Conservation (phyloP, 179 eudicot genomes). For the Corrigiola litoralis region DNA sequence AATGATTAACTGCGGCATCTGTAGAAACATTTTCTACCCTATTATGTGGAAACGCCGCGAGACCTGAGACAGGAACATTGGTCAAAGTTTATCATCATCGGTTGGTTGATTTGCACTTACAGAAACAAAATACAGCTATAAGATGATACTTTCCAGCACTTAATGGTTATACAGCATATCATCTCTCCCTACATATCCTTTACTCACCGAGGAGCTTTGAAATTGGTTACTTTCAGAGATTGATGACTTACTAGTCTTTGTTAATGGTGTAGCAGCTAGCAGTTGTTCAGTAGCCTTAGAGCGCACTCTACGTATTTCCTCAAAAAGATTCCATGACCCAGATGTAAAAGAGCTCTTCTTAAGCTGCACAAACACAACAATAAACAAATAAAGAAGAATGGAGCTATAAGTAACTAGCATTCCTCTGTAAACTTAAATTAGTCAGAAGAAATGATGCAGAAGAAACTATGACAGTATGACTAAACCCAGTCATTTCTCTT, state of each 20-base stretch:
- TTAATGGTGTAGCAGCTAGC: constrained; percentile 46
- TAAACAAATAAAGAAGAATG: background rate
- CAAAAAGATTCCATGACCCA: constrained; percentile 84
- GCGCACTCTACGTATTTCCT: constrained; percentile 83
- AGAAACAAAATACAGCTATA: constrained; percentile 12
- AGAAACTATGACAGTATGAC: too few species aligned
- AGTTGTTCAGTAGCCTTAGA: constrained; percentile 80
- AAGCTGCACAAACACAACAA: constrained; percentile 31
- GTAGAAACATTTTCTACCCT: constrained; percentile 17
- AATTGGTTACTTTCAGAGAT: constrained; percentile 22
- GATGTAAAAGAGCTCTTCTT: constrained; percentile 49
- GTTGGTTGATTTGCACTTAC: background rate
- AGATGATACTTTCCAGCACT: too few species aligned
- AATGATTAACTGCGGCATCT: constrained; percentile 22
- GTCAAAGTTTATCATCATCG: background rate
- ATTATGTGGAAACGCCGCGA: constrained; percentile 32
- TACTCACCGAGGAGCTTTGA: constrained; percentile 23
- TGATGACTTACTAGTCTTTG: constrained; percentile 32
- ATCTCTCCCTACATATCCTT: constrained; percentile 20
- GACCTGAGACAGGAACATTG: constrained; percentile 20
- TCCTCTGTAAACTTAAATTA: too few species aligned
- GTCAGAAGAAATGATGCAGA: too few species aligned
- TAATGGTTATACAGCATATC: constrained; percentile 18
- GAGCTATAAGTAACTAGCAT: background rate
- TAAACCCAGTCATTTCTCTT: too few species aligned